A percentile compares a stretch with the other conserved stretches of the same genome.
phyloP scores from a whole-genome alignment of 345 rosid genomes.

The Laguncularia racemosa region DNA sequence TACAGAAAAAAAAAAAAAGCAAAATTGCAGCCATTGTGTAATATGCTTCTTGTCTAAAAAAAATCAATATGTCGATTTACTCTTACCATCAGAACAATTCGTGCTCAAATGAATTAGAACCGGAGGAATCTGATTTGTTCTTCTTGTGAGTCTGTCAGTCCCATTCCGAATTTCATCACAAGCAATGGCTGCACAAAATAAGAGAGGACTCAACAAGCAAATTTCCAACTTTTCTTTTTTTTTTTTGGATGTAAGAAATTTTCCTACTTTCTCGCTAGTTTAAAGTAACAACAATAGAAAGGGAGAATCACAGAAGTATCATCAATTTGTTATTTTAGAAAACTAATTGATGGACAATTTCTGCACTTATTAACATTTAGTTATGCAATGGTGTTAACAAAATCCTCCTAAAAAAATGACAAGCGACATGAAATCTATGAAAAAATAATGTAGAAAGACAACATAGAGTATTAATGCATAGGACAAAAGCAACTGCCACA shows the following conservation, averaged over 20 bases:
- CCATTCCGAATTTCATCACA: conserved; percentile 62
- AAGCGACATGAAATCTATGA: too few relatives aligned
- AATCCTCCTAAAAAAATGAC: too few relatives aligned
- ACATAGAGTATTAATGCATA: too few relatives aligned
- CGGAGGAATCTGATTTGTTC: conserved; percentile 48
- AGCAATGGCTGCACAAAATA: conserved; percentile 35
- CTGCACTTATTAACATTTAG: too few relatives aligned
- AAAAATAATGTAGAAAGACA: too few relatives aligned
- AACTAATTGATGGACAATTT: too few relatives aligned
- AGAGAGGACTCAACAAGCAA: conserved; percentile 1
- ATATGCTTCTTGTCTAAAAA: not conserved
- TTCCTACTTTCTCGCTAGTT: not conserved
- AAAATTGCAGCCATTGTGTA: too few relatives aligned
- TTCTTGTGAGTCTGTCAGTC: conserved; percentile 59
- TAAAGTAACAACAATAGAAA: not conserved
- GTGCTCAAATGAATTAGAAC: conserved; percentile 61
- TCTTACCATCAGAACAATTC: conserved; percentile 45
- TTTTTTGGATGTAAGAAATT: too few relatives aligned
- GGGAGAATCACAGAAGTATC: not conserved
- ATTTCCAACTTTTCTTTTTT: too few relatives aligned
- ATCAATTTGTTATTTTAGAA: not conserved
- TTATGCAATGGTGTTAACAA: too few relatives aligned
- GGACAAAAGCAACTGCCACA: too few relatives aligned
- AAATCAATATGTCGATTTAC: not conserved
- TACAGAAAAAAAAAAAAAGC: not conserved